Evolutionary conservation across 2,329 filamentous ascomycete genomes (phyloP), one percentile per base, ranked within the genome.

Genomic region (Fusarium decemcellulare): DNA sequence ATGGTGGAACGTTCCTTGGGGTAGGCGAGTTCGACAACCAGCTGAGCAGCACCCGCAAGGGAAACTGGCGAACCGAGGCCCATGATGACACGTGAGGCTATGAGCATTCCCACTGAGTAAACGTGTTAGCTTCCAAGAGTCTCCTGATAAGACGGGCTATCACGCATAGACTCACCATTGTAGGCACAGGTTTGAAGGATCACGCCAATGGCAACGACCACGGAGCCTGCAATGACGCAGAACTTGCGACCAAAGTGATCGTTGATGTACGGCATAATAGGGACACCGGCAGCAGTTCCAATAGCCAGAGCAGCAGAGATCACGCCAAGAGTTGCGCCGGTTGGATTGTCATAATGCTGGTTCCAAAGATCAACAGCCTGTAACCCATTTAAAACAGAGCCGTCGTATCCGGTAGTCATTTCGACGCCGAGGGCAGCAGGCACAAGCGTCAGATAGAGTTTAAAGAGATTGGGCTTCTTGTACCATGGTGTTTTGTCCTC

Each of bases 1-100:
- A 59, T 59, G n/a, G 44, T 58, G 11, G 47, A 50, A 12, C 47
- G 30, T 23, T 50, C 47, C 16, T 50, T 50, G 12, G 47, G 47
- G 12, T 50, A 50, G 2, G 47, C 47, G 5, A 50, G 47, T 8
- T 50, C 47, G 1, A 50, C 32, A 23, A 50, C 47, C 5, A 50
- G 47, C 2, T 50, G 47, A 10, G 47, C 47, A 14, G 32, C 47
- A 10, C 32, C 47, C 0, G 47, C 47, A 6, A 50, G 47, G 23
- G 47, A 50, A 18, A 50, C n/a, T 15, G 32, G 47, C 14, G 32
- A 50, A 16, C 47, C 47, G 4, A 50, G 32, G 2, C 47, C 47
- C 47, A 50, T 50, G 32, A 50, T 10, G 12, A 50, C 36, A 9
- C 46, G 10, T 15, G 46, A 50, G 7, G 46, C 30, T 12, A 50